Evolutionary conservation across 2,329 filamentous ascomycete species (phyloP), one percentile per base, ranked within the genome.

Genomic region (Colletotrichum euphorbiae): DNA sequence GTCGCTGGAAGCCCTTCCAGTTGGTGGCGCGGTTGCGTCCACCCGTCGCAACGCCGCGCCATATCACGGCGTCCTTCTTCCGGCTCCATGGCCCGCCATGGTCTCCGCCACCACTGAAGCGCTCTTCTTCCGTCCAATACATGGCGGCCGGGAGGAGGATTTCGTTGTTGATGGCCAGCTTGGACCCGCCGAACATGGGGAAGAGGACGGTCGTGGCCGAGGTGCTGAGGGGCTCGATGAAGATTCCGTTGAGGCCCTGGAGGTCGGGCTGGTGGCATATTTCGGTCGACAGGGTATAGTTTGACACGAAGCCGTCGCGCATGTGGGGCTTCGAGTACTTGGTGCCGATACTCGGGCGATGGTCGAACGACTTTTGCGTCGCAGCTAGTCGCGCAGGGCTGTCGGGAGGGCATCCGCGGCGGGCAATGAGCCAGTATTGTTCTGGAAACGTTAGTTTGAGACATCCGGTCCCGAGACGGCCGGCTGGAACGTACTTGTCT

Each of bases 1-100:
- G 91, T 3, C 91, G 87, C 71, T 94, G 91, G 74, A 93, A 93
- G 0, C 88, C 86, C 11, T 82, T 86, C 91, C 91, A 94, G 72
- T 89, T 93, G 31, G 84, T 72, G 76, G 82, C 73, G 71, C 82
- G 79, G 71, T 91, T 89, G 43, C 79, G 78, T 1, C 90, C 90
- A 2, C 90, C 90, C 1, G 89, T 90, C 1, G 89, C 89, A 8
- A 91, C 88, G 38, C 90, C 90, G 36, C 90, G 87, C 90, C 90
- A 92, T 56, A 91, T 79, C 40, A 86, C 82, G 2, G 75, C 76
- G 70, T 84, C 78, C 1, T 75, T 62, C 77, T 92, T 92, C n/a
- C 82, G 75, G 6, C 80, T 75, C 90, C 90, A 91, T 3, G 81
- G 74, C 0, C 82, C 75, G 48, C 88, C 87, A 31, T 84, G 83